Evolutionary conservation across 768 basidiomycete genomes (phyloP).

Genomic region (Epithele typhae): DNA sequence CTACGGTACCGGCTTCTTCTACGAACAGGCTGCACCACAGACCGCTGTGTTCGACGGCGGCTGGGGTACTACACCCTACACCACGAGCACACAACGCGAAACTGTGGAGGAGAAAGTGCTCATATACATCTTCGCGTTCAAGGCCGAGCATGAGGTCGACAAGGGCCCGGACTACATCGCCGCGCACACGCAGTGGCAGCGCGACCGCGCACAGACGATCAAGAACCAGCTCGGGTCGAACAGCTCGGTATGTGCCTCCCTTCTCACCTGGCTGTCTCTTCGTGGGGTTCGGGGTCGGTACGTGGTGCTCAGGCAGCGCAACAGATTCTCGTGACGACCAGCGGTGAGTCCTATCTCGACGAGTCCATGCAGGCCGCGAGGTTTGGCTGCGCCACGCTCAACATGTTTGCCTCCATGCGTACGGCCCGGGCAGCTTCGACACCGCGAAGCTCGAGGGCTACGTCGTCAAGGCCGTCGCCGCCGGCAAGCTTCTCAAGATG

Average conservation of each 20-base stretch:
- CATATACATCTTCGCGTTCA: conserved; percentile 35
- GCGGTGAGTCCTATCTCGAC: conserved; percentile 26
- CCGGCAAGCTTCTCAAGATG: conserved; percentile 33
- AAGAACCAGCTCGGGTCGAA: conserved; percentile 18
- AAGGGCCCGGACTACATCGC: conserved; percentile 6
- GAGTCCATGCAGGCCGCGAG: conserved; percentile 25
- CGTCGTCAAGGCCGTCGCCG: conserved; percentile 28
- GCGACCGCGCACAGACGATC: conserved; percentile 26
- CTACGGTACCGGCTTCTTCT: conserved; percentile 33
- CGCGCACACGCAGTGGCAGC: conserved; percentile 20
- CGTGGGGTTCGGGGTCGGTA: too few relatives aligned
- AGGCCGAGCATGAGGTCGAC: conserved; percentile 34
- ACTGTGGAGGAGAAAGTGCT: conserved; percentile 34
- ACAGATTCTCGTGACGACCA: conserved; percentile 27
- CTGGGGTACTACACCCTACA: conserved; percentile 35
- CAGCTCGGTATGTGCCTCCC: conserved; percentile 21
- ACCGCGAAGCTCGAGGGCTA: conserved; percentile 21
- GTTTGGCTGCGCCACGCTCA: conserved; percentile 25
- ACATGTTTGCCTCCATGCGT: conserved; percentile 35
- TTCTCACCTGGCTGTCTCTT: too few relatives aligned
- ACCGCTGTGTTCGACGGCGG: conserved; percentile 31
- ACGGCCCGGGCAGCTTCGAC: conserved; percentile 28
- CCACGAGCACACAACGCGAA: conserved; percentile 31
- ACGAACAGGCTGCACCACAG: conserved; percentile 25
- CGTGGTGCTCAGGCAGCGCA: too few relatives aligned